Evolutionary conservation across 176 grass and related monocot species (phyloP).

Genomic region (Dendrocalamus sinicus): DNA sequence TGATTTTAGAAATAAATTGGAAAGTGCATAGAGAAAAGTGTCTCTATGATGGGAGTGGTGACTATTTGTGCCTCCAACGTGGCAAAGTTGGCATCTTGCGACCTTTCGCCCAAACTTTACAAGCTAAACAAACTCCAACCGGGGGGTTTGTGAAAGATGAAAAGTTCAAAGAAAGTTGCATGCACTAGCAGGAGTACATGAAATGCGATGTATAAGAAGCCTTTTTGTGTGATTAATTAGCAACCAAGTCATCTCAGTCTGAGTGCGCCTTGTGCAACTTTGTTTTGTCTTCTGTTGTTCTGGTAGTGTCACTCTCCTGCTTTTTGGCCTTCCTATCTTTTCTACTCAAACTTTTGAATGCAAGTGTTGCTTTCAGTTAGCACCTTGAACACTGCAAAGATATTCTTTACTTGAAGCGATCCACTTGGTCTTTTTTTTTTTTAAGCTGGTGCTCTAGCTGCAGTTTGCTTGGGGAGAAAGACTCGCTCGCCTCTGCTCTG

Average conservation of each 20-base stretch:
- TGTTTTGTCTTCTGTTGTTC: neutral
- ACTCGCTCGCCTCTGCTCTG: neutral
- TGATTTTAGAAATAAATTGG: too few relatives aligned
- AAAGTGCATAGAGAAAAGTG: too few relatives aligned
- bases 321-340: slow-evolving; percentile 35
- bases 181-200: neutral
- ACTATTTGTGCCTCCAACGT: slow-evolving; percentile 38
- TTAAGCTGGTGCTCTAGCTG: neutral
- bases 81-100: slow-evolving; percentile 40
- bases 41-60: neutral
- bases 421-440: slow-evolving; percentile 28
- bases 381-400: slow-evolving; percentile 22
- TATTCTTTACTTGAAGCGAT: slow-evolving; percentile 47
- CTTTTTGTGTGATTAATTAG: slow-evolving; percentile 47
- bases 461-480: slow-evolving; percentile 50
- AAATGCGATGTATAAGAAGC: neutral
- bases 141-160: slow-evolving; percentile 37
- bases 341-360: slow-evolving; percentile 34
- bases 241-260: slow-evolving; percentile 38
- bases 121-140: slow-evolving; percentile 32
- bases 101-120: slow-evolving; percentile 13
- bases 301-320: neutral
- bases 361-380: slow-evolving; percentile 27
- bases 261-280: neutral
- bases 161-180: slow-evolving; percentile 49